These are phyloP conservation scores for Trifolium pratense DNA, from an alignment of 306 rosid genomes.

Conservation along the genomic window DNA sequence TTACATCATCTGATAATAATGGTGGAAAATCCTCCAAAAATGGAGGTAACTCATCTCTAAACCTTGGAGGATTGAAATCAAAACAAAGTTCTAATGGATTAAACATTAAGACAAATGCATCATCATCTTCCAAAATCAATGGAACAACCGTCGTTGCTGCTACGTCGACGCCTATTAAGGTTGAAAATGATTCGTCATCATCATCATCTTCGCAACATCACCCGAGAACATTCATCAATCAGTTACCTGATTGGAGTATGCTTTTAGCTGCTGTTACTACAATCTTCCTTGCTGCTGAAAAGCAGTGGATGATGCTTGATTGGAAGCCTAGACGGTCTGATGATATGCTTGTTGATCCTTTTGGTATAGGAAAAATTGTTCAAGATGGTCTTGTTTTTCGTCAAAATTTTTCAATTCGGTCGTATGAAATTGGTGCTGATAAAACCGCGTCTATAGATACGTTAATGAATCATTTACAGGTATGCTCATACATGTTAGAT, in stretches of 20 bases:
- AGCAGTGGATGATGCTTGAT: conserved; percentile 99
- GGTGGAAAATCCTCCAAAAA: conserved; percentile 46
- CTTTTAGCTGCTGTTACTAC: conserved; percentile 98
- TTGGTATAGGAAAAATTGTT: conserved; percentile 89
- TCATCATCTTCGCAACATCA: conserved; percentile 48
- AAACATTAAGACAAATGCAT: conserved; percentile 79
- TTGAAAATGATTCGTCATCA: conserved; percentile 46
- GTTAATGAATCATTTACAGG: conserved; percentile 97
- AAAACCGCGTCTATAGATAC: conserved; percentile 96
- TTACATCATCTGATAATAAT: conserved; percentile 48
- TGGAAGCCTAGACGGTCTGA: conserved; percentile 94
- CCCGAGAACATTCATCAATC: conserved; percentile 86
- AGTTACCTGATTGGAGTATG: conserved; percentile 98
- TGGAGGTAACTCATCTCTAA: conserved; percentile 41
- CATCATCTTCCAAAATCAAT: conserved; percentile 66
- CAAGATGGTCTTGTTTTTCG: conserved; percentile 88
- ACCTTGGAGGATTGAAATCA: conserved; percentile 57
- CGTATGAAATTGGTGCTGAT: conserved; percentile 97
- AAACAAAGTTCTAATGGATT: conserved; percentile 61
- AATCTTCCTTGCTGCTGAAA: conserved; percentile 89
- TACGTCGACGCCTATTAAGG: conserved; percentile 41
- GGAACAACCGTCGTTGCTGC: conserved; percentile 50
- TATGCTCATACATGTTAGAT: background rate
- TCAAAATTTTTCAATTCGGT: conserved; percentile 88
- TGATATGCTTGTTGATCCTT: conserved; percentile 80